phyloP scores from a whole-genome alignment of 2,329 filamentous ascomycete species.

The Cytospora chrysosperma region DNA sequence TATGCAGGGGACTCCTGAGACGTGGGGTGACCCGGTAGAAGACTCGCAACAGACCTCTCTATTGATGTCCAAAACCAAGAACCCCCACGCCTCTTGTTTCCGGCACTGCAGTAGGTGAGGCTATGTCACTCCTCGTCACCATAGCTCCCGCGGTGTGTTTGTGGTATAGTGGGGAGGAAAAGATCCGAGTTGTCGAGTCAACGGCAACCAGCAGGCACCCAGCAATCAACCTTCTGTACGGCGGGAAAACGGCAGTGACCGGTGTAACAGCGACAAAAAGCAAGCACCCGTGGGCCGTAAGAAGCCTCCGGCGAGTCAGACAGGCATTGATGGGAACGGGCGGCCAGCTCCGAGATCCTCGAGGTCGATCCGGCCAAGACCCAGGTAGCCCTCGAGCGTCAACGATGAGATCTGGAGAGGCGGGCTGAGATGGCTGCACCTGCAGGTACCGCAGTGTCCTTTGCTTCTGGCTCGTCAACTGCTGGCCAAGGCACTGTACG shows the following conservation, averaged over 20 bases:
- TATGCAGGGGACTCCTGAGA: neutral
- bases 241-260: neutral
- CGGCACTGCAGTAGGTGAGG: neutral
- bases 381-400: neutral
- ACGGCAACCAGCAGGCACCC: neutral
- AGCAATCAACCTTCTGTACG: neutral
- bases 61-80: neutral
- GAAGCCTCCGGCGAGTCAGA: neutral
- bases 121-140: neutral
- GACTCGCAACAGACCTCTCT: neutral
- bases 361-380: neutral
- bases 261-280: constrained; percentile 2
- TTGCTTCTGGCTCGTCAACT: neutral
- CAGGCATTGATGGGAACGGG: neutral
- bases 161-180: constrained; percentile 4
- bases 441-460: neutral
- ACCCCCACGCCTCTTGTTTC: neutral
- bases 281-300: constrained; percentile 7
- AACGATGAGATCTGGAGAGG: neutral
- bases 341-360: neutral
- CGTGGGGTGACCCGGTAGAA: neutral
- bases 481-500: neutral
- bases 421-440: neutral
- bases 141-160: constrained; percentile 1
- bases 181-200: neutral